Percentiles rank a stretch among this genome's conserved stretches.
These are phyloP conservation scores for maize (Zea mays) DNA, from an alignment of 176 grass and related monocot species.

Conservation along the genomic window DNA sequence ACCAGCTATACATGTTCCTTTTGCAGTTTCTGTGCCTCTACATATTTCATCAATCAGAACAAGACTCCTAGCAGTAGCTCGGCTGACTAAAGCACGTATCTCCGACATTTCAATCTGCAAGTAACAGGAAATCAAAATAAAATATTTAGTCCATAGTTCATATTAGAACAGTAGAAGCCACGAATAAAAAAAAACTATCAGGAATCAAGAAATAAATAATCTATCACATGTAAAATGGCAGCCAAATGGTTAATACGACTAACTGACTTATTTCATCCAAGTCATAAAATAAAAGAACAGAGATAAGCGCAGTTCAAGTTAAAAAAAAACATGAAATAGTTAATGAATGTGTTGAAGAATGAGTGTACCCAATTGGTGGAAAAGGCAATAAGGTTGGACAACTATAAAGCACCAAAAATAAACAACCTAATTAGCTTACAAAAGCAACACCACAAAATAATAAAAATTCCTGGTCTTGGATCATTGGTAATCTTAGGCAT, in stretches of 20 bases:
- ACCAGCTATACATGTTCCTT: constrained; percentile 96
- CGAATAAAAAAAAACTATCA: constrained; percentile 17
- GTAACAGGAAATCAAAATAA: constrained; percentile 18
- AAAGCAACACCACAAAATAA: neutral
- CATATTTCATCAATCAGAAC: constrained; percentile 97
- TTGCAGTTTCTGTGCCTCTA: constrained; percentile 88
- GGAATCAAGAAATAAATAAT: constrained; percentile 21
- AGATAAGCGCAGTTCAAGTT: constrained; percentile 3
- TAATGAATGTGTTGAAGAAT: constrained; percentile 10
- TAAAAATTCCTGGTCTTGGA: neutral
- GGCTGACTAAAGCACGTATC: constrained; percentile 72
- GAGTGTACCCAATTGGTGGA: neutral
- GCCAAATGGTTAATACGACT: neutral
- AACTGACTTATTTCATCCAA: neutral
- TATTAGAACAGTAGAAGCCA: neutral
- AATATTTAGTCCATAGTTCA: constrained; percentile 7
- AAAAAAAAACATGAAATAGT: neutral
- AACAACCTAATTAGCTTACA: constrained; percentile 23
- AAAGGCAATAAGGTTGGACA: neutral
- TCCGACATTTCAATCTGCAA: constrained; percentile 99
- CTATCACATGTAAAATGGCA: constrained; percentile 14
- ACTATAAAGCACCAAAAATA: neutral
- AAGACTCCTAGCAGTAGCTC: constrained; percentile 64
- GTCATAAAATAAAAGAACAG: constrained; percentile 29
- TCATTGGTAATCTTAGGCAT: neutral